phyloP scores from a whole-genome alignment of 2,329 filamentous ascomycete genomes.

The Trichoderma asperellum region DNA sequence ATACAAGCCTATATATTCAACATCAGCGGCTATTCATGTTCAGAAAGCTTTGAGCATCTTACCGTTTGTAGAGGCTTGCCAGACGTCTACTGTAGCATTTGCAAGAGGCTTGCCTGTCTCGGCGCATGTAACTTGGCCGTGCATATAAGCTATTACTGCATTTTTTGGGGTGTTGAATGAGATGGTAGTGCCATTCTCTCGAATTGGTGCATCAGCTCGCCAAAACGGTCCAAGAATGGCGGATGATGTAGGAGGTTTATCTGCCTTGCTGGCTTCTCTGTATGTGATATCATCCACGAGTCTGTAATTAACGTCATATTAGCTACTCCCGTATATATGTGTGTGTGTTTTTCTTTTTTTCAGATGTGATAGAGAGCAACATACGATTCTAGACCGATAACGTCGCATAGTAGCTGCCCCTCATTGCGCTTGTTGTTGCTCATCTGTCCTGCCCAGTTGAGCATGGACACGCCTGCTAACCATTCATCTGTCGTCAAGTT shows the following conservation, averaged over 20 bases:
- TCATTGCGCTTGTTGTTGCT: constrained; percentile 72
- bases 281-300: constrained; percentile 83
- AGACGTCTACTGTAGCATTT: constrained; percentile 72
- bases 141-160: constrained; percentile 62
- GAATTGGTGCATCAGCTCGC: constrained; percentile 70
- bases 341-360: too few relatives aligned
- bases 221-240: constrained; percentile 88
- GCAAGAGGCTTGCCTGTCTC: constrained; percentile 66
- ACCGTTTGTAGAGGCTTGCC: constrained; percentile 78
- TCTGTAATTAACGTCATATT: constrained; percentile 34
- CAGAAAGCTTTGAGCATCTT: constrained; percentile 29
- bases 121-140: constrained; percentile 62
- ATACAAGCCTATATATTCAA: constrained; percentile 50
- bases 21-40: neutral
- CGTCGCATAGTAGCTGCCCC: constrained; percentile 71
- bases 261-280: constrained; percentile 53
- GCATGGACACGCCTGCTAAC: constrained; percentile 68
- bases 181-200: constrained; percentile 72
- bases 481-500: constrained; percentile 81
- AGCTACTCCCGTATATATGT: neutral
- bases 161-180: constrained; percentile 55
- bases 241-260: constrained; percentile 65
- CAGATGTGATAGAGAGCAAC: constrained; percentile 30
- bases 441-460: constrained; percentile 67
- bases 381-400: constrained; percentile 72